Evolutionary conservation across 2,329 filamentous ascomycete genomes (phyloP), one percentile per base, ranked within the genome.

Genomic region (Nannizzia gypsea): DNA sequence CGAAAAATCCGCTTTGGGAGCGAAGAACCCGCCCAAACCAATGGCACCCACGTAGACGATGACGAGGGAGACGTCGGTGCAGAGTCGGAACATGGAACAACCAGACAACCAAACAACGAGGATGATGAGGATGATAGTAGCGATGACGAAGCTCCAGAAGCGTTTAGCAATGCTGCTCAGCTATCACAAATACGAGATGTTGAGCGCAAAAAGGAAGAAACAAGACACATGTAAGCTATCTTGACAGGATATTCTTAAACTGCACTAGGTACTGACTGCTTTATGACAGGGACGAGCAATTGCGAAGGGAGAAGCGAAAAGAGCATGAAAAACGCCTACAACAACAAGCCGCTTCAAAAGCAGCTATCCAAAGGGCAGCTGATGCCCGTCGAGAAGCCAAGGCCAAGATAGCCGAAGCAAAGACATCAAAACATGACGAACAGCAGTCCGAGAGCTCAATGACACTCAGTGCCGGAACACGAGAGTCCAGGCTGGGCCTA

Each of bases 81-180:
- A 31, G 60, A 65, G 44, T 59, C 63, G 48, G 59, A 61, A 24
- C 64, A 67, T 2, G 68, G 69, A 42, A 42, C 38, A n/a, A 15
- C 38, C 3, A 6, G 3, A 2, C n/a, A 42, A 42, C 13, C 15
- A 42, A 11, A 34, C 31, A 34, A 11, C 6, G 44, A 57, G 4
- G 66, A 70, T 2, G 67, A 70, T 44, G 67, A 68, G n/a, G 68
- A 68, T 11, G 68, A 67, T 24, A 69, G 68, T 54, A 70, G 72
- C 57, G 72, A 73, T 52, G 73, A 76, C 59, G 71, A 72, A n/a
- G 74, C 73, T n/a, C 74, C 74, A 8, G 74, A 76, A 62, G 66
- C 70, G 11, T 66, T 76, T 42, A 69, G 74, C 48, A 76, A 76
- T 62, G 72, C 73, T 42, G 68, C 70, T 1, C 70, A 75, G 60